These are phyloP conservation scores for Candida sp. DNA, from an alignment of 1,139 yeast genomes.

Conservation along the genomic window DNA sequence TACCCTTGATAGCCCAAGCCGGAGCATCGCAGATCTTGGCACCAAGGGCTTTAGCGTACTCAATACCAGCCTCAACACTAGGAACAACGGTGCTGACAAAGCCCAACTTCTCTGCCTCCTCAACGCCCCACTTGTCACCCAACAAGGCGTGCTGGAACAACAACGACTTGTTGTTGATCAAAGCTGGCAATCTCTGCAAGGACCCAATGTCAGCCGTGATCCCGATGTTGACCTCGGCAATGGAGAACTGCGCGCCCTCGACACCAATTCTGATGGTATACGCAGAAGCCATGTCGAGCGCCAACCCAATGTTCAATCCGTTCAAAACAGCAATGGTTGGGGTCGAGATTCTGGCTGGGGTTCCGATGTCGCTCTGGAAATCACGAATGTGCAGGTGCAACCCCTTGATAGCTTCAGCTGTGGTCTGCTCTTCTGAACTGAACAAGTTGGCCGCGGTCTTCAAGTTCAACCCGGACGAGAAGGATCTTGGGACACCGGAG, in stretches of 20 bases:
- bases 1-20: conserved; percentile 69
- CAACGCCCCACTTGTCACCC: conserved; percentile 58
- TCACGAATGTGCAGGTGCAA: conserved; percentile 50
- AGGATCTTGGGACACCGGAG: conserved; percentile 59
- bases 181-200: conserved; percentile 65
- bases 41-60: conserved; percentile 56
- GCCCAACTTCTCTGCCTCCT: conserved; percentile 63
- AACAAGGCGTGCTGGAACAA: conserved; percentile 67
- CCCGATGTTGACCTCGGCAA: conserved; percentile 76
- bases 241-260: conserved; percentile 56
- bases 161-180: conserved; percentile 62
- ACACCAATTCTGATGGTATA: conserved; percentile 63
- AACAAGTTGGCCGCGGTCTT: conserved; percentile 33
- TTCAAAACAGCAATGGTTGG: conserved; percentile 55
- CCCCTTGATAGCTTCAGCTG: conserved; percentile 22
- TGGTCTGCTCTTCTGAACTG: background rate
- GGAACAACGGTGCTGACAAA: conserved; percentile 53
- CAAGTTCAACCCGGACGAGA: conserved; percentile 72
- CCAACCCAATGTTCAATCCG: conserved; percentile 63
- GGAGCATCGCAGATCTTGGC: conserved; percentile 49
- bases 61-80: conserved; percentile 53
- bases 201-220: conserved; percentile 84
- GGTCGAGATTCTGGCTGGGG: conserved; percentile 49
- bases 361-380: conserved; percentile 61
- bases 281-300: conserved; percentile 66